Evolutionary conservation across 345 rosid genomes (phyloP), one percentile per base, ranked within the genome.

Genomic region (Populus ilicifolia): DNA sequence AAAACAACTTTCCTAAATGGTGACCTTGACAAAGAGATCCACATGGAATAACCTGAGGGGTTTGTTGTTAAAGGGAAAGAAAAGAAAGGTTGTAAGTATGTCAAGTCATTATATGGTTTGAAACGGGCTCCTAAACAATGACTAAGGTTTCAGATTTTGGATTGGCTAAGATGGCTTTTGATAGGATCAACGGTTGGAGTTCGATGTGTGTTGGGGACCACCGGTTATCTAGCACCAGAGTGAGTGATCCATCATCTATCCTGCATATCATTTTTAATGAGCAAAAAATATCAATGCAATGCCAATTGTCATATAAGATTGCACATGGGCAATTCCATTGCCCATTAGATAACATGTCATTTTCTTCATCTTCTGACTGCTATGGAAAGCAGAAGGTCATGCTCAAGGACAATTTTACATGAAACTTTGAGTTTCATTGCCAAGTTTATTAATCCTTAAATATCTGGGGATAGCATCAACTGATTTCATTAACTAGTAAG

Each of bases 171-270:
- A 88, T 82, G 81, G 90, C 81, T 11, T 90, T 94, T 0, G 89
- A 93, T 78, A 90, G 83, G 87, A 84, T 88, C 85, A 90, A 89
- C 2, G 97, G 94, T 76, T 94, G 91, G 88, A 80, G 88, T 73
- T 89, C 87, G 20, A 93, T 86, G 89, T 7, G 90, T 93, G 16
- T 67, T 87, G 1, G 93, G 97, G 77, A 93, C 97, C 81, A 89
- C 87, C 0, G 95, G 95, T 69, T 94, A 91, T 80, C 80, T 93
- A 30, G 98, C 97, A 11, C 98, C 98, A 35, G 98, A 94, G 98
- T 94, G 82, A 94, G 97, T 89, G 27, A 21, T 77, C 23, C 82
- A 70, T 77, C 73, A 52, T 71, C 30, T 70, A 10, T 35, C 75
- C 12, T 64, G 64, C 79, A 44, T 71, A 29, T 77, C 54, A 41